phyloP scores from a whole-genome alignment of 176 grass and related monocot genomes.

The Lolium multiflorum region DNA sequence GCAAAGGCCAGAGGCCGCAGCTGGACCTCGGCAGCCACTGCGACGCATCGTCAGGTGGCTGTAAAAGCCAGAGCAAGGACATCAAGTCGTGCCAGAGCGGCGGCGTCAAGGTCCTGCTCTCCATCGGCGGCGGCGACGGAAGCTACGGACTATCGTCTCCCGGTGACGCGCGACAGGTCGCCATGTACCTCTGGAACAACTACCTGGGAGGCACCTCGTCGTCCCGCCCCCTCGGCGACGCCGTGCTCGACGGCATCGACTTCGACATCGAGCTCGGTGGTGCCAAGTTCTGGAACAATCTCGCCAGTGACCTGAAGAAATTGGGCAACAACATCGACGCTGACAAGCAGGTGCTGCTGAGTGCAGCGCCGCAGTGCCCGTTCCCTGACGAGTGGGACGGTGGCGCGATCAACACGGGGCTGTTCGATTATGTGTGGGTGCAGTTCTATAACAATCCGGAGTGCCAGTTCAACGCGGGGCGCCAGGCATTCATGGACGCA shows the following conservation, averaged over 20 bases:
- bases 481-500: conserved; percentile 50
- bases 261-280: conserved; percentile 79
- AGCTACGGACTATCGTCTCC: too few species aligned
- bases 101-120: too few species aligned
- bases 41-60: too few species aligned
- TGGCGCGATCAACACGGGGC: conserved; percentile 55
- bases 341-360: conserved; percentile 50
- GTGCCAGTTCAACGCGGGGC: conserved; percentile 51
- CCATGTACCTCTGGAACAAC: too few species aligned
- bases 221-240: too few species aligned
- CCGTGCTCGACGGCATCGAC: conserved; percentile 74
- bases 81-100: too few species aligned
- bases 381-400: conserved; percentile 62
- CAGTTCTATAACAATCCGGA: conserved; percentile 82
- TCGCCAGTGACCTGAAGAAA: conserved; percentile 56
- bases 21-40: too few species aligned
- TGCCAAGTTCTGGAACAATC: conserved; percentile 50
- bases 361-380: conserved; percentile 79
- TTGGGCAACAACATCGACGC: conserved; percentile 40
- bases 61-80: too few species aligned
- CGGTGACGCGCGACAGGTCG: too few species aligned
- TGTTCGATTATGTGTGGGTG: conserved; percentile 91
- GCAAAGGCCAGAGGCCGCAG: too few species aligned
- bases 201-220: too few species aligned
- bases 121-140: too few species aligned